phyloP scores from a whole-genome alignment of 768 basidiomycete genomes.

The Leccinum boreale region DNA sequence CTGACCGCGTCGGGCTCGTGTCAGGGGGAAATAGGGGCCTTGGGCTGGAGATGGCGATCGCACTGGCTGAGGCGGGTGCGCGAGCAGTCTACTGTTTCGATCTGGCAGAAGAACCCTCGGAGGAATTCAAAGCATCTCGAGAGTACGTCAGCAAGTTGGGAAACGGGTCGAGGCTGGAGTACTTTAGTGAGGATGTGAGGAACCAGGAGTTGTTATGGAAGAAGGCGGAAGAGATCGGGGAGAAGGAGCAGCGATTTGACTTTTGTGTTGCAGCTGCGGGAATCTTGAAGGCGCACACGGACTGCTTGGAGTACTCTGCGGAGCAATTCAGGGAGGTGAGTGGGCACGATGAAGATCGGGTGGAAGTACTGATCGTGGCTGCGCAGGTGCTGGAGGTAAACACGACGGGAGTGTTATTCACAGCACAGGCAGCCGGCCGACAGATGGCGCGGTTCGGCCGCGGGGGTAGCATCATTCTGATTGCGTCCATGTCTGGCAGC shows the following conservation, averaged over 20 bases:
- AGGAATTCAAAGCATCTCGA: conserved; percentile 52
- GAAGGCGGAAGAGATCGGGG: conserved; percentile 55
- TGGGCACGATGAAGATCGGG: neutral
- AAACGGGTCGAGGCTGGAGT: conserved; percentile 49
- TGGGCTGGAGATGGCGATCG: conserved; percentile 81
- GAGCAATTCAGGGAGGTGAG: conserved; percentile 61
- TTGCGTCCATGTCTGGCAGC: conserved; percentile 61
- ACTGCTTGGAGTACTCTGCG: conserved; percentile 65
- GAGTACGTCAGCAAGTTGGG: conserved; percentile 50
- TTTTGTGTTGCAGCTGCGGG: conserved; percentile 79
- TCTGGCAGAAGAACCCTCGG: conserved; percentile 51
- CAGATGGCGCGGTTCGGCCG: conserved; percentile 51
- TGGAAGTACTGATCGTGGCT: neutral
- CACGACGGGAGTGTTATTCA: conserved; percentile 57
- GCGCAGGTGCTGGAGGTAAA: conserved; percentile 63
- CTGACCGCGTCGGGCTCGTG: conserved; percentile 56
- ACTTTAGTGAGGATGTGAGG: conserved; percentile 61
- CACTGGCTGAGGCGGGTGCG: conserved; percentile 70
- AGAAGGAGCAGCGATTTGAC: conserved; percentile 69
- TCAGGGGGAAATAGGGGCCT: conserved; percentile 67
- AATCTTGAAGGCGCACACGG: conserved; percentile 54
- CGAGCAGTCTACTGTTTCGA: conserved; percentile 69
- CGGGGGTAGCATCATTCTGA: conserved; percentile 55
- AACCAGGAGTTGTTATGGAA: conserved; percentile 61
- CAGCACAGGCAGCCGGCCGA: conserved; percentile 57